Conservation (phyloP, 2,329 filamentous ascomycete species). For the Aureobasidium sp. region DNA sequence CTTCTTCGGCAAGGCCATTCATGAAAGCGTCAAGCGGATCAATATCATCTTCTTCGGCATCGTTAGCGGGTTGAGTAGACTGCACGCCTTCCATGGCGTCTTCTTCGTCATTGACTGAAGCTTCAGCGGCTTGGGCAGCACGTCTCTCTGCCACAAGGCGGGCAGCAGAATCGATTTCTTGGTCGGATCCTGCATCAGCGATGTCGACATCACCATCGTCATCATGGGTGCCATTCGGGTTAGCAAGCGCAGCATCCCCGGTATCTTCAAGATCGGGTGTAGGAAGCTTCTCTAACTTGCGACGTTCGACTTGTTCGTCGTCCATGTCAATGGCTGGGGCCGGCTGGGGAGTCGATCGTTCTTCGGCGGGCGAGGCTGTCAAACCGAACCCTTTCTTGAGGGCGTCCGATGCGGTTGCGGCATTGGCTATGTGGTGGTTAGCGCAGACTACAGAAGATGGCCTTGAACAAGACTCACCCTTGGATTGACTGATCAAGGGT, state of each 20-base stretch:
- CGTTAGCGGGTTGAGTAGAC: not conserved
- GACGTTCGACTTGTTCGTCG: constrained; percentile 78
- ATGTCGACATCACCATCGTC: constrained; percentile 63
- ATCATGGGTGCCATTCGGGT: constrained; percentile 36
- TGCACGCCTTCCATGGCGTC: constrained; percentile 29
- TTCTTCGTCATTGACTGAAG: constrained; percentile 29
- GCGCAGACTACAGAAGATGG: not conserved
- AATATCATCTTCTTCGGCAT: constrained; percentile 61
- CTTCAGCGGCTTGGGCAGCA: constrained; percentile 45
- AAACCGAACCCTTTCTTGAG: constrained; percentile 63
- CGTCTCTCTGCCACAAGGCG: constrained; percentile 75
- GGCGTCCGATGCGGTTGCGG: constrained; percentile 3
- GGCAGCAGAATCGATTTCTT: constrained; percentile 79
- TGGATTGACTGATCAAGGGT: not conserved
- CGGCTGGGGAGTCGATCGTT: constrained; percentile 45
- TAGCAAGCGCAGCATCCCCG: constrained; percentile 46
- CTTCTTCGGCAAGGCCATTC: constrained; percentile 53
- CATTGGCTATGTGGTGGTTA: not conserved
- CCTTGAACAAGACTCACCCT: not conserved
- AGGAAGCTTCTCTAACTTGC: constrained; percentile 87
- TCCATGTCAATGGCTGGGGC: constrained; percentile 74
- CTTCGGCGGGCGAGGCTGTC: constrained; percentile 57
- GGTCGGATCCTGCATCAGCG: constrained; percentile 74
- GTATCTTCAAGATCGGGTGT: constrained; percentile 56
- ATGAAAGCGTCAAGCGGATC: constrained; percentile 98